Base-by-base conservation (phyloP, 192 early-diverging fungal species). In the Podila horticola region DNA sequence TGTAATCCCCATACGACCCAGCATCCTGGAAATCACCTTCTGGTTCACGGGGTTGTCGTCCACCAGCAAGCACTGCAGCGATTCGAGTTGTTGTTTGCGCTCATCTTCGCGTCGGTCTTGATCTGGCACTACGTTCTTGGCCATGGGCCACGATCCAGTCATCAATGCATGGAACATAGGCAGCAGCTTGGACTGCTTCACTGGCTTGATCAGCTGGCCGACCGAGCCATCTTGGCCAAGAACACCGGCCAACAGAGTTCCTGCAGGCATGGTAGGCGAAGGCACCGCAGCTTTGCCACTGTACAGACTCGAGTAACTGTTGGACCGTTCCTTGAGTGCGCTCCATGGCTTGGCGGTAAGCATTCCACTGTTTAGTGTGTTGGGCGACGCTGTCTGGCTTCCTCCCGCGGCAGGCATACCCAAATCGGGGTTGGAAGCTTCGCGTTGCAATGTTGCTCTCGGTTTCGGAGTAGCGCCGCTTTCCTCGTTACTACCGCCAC, bases 11-110 rank as follows among this genome's bases (percentile, higher is more conserved):
- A 77, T 70, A 5, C 82, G 76, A 13, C 58, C 60, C 12, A 86
- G 59, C 82, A 86, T 76, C n/a, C 61, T 72, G 6, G 69, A 67
- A 13, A 84, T 68, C 3, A 86, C 85, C 51, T 82, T 75, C 72
- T 84, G 84, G 66, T 84, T 84, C 38, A 88, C 74, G 20, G 74
- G 79, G 69, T 88, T 88, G 45, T 84, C 84, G 41, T 88, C 86
- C 3, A 88, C 79, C n/a, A 88, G 52, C 1, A 86, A 50, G 29
- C 77, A 76, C 20, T 72, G 63, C 12, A 84, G 58, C 9, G 66
- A 72, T 22, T 79, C 69, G 24, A 84, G 66, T 41, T 81, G 72
- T 22, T 63, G 63, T 29, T 81, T 75, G 19, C 69, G 57, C 38
- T 77, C 75, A 29, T 74, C 61, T 13, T 72, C 71, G 0, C 62